Base-by-base conservation (phyloP, 2,329 filamentous ascomycete species). In the Epichloe scottii region DNA sequence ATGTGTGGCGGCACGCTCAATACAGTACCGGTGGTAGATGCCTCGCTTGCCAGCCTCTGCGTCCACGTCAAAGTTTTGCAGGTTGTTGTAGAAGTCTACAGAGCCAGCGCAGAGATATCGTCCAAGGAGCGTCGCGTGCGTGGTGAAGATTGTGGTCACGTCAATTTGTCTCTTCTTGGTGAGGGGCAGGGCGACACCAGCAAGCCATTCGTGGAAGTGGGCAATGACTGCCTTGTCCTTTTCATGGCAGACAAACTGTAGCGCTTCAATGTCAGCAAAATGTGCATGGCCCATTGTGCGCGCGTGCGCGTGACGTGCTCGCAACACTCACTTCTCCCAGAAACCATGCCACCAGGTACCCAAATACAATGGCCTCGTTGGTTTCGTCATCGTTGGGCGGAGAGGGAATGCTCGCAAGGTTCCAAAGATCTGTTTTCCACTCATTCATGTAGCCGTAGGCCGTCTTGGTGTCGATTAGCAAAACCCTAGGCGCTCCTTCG, bases 61-160 rank as follows among this genome's bases (percentile, higher is more conserved):
- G 66, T 98, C 93, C 33, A 95, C 89, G 64, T 98, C 91, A 64
- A 98, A 97, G 72, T 83, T 86, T 68, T 97, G 91, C 49, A 98
- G 78, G 68, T 97, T 96, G 75, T 97, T 98, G 78, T 98, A 98
- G 67, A 98, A 97, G 67, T 98, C 93, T 56, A 97, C 93, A 0
- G 90, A 96, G 50, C 93, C 93, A 48, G 93, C 93, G 66, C 93
- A 97, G 46, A 97, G 86, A 65, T 98, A 97, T 62, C 93, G 85
- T 55, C 93, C 93, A 46, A 98, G 81, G 11, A 98, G 79, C 5
- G 93, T 97, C 23, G 93, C 93, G 70, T 97, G 93, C 2, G 93
- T 98, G 41, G 93, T 98, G 74, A 97, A 97, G 67, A 97, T 97
- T 58, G 93, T 97, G 17, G 93, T 97, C 48, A 96, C 79, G 64